These are phyloP conservation scores for Saccharomycopsis crataegensis DNA, from an alignment of 1,139 yeast species.

Conservation along the genomic window DNA sequence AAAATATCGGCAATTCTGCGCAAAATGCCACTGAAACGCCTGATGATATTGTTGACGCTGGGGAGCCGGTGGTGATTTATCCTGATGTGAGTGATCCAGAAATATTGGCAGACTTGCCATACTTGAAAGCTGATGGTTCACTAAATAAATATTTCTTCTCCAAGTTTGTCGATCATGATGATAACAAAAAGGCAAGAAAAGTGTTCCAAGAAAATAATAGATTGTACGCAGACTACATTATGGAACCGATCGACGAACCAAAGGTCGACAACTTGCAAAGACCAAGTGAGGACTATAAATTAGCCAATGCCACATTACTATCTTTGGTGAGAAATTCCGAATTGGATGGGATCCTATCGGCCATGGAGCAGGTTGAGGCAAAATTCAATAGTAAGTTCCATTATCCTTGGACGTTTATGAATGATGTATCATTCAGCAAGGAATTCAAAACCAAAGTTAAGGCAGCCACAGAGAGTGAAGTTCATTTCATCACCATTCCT, in stretches of 20 bases:
- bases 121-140: conserved; percentile 1
- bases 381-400: conserved; percentile 61
- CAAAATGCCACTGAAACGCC: too few species aligned
- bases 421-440: conserved; percentile 59
- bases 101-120: background rate
- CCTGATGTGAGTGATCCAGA: too few species aligned
- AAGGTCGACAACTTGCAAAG: conserved; percentile 24
- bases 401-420: conserved; percentile 76
- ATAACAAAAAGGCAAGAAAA: background rate
- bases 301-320: conserved; percentile 68
- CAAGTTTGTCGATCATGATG: conserved; percentile 8
- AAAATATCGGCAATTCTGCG: too few species aligned
- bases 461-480: conserved; percentile 40
- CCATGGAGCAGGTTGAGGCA: conserved; percentile 54
- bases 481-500: conserved; percentile 50
- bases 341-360: conserved; percentile 36
- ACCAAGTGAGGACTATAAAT: conserved; percentile 27
- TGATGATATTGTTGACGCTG: too few species aligned
- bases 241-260: conserved; percentile 37
- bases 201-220: background rate
- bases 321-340: conserved; percentile 68
- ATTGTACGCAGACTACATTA: conserved; percentile 3
- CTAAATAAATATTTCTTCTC: conserved; percentile 11
- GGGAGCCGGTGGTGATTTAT: too few species aligned
- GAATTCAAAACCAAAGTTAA: conserved; percentile 42